Conservation (phyloP, 176 grass and related monocot species). For the Dendrocalamus sinicus region DNA sequence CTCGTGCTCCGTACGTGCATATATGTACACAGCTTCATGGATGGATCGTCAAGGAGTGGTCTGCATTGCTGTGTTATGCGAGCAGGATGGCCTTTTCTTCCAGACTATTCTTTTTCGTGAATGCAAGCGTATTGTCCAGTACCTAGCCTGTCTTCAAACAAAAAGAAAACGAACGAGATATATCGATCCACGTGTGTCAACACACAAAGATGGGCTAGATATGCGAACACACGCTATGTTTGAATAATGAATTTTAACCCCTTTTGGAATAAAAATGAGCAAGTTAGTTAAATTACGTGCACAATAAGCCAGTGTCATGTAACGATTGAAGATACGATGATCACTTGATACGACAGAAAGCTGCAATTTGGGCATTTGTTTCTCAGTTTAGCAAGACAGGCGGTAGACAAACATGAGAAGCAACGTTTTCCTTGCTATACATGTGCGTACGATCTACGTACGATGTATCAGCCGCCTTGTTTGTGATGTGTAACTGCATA, state of each 20-base stretch:
- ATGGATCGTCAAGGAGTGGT: not conserved
- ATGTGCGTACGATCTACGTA: not conserved
- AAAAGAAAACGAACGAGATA: too few species aligned
- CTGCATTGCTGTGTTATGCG: not conserved
- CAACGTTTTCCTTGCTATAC: not conserved
- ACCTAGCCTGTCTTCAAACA: too few species aligned
- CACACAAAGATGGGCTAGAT: not conserved
- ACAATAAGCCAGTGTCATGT: not conserved
- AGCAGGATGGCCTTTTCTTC: not conserved
- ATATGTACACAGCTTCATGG: too few species aligned
- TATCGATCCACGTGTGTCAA: not conserved
- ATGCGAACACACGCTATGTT: not conserved
- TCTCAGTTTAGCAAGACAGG: slow-evolving; percentile 25
- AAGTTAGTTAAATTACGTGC: not conserved
- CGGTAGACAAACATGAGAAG: not conserved
- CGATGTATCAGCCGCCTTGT: not conserved
- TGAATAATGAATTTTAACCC: not conserved
- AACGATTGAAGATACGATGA: too few species aligned
- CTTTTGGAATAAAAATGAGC: not conserved
- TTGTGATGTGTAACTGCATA: slow-evolving; percentile 4
- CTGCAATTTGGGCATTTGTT: not conserved
- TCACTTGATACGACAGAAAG: too few species aligned
- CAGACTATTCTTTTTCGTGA: not conserved
- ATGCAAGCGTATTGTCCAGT: not conserved
- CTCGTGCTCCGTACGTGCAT: not conserved